Evolutionary conservation across 805 yeast genomes (phyloP).

Genomic region (Hanseniaspora lindneri): DNA sequence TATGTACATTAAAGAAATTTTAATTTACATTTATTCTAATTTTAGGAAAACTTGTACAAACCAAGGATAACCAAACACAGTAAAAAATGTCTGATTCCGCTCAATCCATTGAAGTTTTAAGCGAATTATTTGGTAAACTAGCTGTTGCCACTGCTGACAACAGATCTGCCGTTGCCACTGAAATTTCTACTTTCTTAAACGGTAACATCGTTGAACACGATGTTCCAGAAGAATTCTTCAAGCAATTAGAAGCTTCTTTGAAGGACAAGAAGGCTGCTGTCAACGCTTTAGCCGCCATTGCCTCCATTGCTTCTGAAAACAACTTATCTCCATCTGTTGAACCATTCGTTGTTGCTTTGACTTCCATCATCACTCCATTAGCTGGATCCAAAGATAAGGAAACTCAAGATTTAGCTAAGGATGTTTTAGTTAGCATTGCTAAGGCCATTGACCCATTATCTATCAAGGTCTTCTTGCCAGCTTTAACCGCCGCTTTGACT

Average conservation of each 20-base stretch:
- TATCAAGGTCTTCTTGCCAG: slow-evolving; percentile 80
- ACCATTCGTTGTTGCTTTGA: slow-evolving; percentile 80
- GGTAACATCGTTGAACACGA: slow-evolving; percentile 97
- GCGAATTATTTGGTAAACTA: slow-evolving; percentile 86
- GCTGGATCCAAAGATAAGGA: slow-evolving; percentile 86
- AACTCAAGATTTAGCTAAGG: slow-evolving; percentile 58
- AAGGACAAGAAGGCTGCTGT: slow-evolving; percentile 69
- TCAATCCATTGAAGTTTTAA: slow-evolving; percentile 59
- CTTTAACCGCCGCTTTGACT: slow-evolving; percentile 54
- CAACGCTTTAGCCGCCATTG: slow-evolving; percentile 73
- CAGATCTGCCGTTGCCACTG: slow-evolving; percentile 74
- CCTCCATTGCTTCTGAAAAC: slow-evolving; percentile 71
- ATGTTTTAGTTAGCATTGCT: slow-evolving; percentile 67
- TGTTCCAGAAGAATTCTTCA: slow-evolving; percentile 82
- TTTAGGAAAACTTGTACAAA: neutral
- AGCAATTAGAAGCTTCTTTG: slow-evolving; percentile 61
- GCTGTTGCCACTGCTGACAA: slow-evolving; percentile 77
- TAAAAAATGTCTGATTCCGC: slow-evolving; percentile 36
- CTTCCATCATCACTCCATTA: slow-evolving; percentile 56
- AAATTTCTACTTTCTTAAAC: slow-evolving; percentile 85
- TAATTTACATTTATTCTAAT: neutral
- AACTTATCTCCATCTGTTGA: slow-evolving; percentile 84
- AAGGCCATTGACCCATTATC: slow-evolving; percentile 82
- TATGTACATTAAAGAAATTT: neutral
- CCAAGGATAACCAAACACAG: slow-evolving; percentile 16